A percentile compares a stretch with the other conserved stretches of the same genome.
Conservation (phyloP, 2,329 filamentous ascomycete species). For the Xylaria sp. region DNA sequence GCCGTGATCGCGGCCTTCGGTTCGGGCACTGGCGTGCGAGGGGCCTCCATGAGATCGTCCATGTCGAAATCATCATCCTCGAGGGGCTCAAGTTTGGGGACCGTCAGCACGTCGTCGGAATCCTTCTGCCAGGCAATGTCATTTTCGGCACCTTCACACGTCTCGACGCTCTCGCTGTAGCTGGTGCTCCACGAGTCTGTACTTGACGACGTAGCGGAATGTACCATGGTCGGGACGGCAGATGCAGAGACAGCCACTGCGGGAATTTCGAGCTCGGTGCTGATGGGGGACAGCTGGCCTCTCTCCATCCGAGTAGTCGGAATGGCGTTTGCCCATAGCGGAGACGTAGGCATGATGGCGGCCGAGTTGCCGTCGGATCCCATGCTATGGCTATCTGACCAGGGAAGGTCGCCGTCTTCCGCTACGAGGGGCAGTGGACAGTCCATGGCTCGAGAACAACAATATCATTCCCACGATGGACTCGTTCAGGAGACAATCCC, state of each 20-base stretch:
- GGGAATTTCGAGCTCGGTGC: conserved; percentile 50
- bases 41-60: conserved; percentile 53
- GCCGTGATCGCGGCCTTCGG: conserved; percentile 23
- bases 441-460: conserved; percentile 52
- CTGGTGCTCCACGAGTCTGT: conserved; percentile 49
- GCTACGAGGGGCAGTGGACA: conserved; percentile 45
- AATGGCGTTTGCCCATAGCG: conserved; percentile 40
- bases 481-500: conserved; percentile 17
- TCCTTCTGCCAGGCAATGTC: conserved; percentile 52
- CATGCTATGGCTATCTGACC: conserved; percentile 51
- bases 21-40: conserved; percentile 35
- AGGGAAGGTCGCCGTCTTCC: conserved; percentile 47
- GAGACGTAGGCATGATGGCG: conserved; percentile 39
- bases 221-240: conserved; percentile 45
- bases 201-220: conserved; percentile 51
- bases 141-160: conserved; percentile 41
- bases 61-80: conserved; percentile 60
- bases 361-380: conserved; percentile 47
- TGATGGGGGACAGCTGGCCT: conserved; percentile 57
- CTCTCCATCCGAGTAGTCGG: conserved; percentile 42
- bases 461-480: conserved; percentile 38
- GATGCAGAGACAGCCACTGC: conserved; percentile 41
- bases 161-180: conserved; percentile 41
- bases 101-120: conserved; percentile 48
- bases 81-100: conserved; percentile 60